Percentiles rank a stretch among this genome's conserved stretches.
Evolutionary conservation across 805 yeast species (phyloP).

Genomic region (Candida montana): DNA sequence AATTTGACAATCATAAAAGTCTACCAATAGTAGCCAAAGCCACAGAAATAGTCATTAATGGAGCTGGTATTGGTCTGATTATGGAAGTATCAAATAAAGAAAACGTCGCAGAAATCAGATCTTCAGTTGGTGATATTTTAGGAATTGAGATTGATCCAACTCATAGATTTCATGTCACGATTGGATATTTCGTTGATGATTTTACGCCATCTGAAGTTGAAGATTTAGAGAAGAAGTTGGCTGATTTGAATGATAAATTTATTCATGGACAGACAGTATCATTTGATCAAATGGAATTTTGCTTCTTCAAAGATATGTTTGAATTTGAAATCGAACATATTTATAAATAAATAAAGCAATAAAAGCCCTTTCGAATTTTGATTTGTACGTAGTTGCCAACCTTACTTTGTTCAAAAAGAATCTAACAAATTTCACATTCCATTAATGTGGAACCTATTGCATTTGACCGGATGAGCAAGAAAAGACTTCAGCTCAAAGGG

Average conservation of each 20-base stretch:
- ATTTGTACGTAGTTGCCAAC: no score
- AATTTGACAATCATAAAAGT: not conserved
- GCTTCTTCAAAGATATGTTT: conserved; percentile 2
- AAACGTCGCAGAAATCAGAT: not conserved
- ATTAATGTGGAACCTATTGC: no score
- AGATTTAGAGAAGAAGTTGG: not conserved
- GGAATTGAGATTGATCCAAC: not conserved
- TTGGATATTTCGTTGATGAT: not conserved
- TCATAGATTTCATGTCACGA: not conserved
- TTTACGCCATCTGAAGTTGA: not conserved
- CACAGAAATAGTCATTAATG: not conserved
- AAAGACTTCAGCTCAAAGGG: no score
- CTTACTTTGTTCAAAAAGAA: no score
- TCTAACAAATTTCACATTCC: no score
- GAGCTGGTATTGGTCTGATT: not conserved
- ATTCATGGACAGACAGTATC: not conserved
- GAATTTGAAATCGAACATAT: not conserved
- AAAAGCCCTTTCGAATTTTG: no score
- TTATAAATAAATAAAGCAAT: no score
- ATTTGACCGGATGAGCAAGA: no score
- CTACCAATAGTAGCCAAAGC: not conserved
- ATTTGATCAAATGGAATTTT: not conserved
- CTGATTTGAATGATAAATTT: not conserved
- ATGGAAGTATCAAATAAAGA: not conserved
- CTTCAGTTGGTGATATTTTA: not conserved